Evolutionary conservation across 2,329 filamentous ascomycete genomes (phyloP), one percentile per base, ranked within the genome.

Genomic region (Akanthomyces uredinophilus): DNA sequence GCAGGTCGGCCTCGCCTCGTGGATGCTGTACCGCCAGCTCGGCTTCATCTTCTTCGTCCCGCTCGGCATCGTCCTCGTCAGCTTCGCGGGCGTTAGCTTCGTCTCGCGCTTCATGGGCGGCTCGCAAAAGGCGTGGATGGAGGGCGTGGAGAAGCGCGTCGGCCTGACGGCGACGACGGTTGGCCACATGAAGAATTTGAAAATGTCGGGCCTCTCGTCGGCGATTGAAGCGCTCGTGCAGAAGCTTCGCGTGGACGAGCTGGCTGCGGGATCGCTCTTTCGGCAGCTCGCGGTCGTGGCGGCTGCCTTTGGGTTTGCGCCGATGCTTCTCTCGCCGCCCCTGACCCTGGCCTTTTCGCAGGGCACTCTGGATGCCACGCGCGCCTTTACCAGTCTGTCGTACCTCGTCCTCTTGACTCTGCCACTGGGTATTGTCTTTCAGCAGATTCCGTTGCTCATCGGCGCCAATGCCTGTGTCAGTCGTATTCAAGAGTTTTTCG

Each of bases 181-280:
- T 0, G 70, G 70, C n/a, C 73, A 77, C 3, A 79, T 81, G 70
- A 78, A 79, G 64, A 73, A 75, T 29, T 71, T 81, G 24, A 81
- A 80, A 66, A 79, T 80, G 72, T 71, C 75, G 14, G 77, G 76
- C 0, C 65, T 75, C 0, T 56, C 68, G 0, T 54, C 62, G 1
- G 61, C 69, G 1, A 66, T 74, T 35, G 65, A 65, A 1, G 64
- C 60, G 1, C 68, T 68, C 0, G 67, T 76, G 6, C 65, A 70
- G 22, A 63, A 64, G 2, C 56, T 66, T 18, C 66, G 70, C 2
- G 50, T 64, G 6, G 56, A 64, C 0, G 70, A 71, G 61, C 64
- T 71, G n/a, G 20, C 27, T 1, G 52, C 63, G 3, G 70, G 68
- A 0, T 63, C 57, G 20, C 46, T 41, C 8, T 70, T 62, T 27